Evolutionary conservation across 2,329 filamentous ascomycete species (phyloP), one percentile per base, ranked within the genome.

Genomic region (Dryadomyces quercus-mongolicae): DNA sequence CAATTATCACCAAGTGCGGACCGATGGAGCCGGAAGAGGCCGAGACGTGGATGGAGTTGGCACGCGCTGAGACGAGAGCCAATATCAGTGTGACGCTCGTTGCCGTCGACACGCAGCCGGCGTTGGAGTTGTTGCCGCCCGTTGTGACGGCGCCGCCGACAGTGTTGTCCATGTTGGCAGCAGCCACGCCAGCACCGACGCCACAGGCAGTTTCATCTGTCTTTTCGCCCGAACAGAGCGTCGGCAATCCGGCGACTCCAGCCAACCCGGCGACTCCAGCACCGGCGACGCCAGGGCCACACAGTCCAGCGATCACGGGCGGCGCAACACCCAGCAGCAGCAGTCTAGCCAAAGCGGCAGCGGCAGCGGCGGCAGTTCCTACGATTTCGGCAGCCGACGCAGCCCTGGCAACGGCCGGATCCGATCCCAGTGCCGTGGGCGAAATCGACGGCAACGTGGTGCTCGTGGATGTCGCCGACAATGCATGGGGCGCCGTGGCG

Each of bases 401-500:
- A 2, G 45, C 21, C 10, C 54, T 60, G 13, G 53, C 59, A 1
- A 51, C 59, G 2, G 56, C 58, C 4, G 59, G 52, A 8, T 43
- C 58, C n/a, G 59, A 60, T 44, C 59, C 67, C 16, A 75, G 81
- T 21, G 57, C 65, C 8, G 59, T 58, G 3, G 67, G 70, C 5
- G 67, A 68, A 12, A 60, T 64, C 61, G 69, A 76, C 49, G 73
- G 74, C 1, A 86, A 91, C 55, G 80, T 84, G 1, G 78, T 84
- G 20, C 76, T 94, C 12, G 70, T 87, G 18, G 87, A 93, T 62
- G 68, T 80, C 2, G 82, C 82, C 1, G 88, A 93, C 61, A 85
- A 88, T 58, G 85, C 80, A 0, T 92, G 85, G 84, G 86, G 84
- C 20, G 78, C 86, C 5, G 72, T 93, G 16, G 75, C 87, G 45